Evolutionary conservation across 1,284 basidiomycete genomes (phyloP).

Genomic region (Sporisorium sorghi): DNA sequence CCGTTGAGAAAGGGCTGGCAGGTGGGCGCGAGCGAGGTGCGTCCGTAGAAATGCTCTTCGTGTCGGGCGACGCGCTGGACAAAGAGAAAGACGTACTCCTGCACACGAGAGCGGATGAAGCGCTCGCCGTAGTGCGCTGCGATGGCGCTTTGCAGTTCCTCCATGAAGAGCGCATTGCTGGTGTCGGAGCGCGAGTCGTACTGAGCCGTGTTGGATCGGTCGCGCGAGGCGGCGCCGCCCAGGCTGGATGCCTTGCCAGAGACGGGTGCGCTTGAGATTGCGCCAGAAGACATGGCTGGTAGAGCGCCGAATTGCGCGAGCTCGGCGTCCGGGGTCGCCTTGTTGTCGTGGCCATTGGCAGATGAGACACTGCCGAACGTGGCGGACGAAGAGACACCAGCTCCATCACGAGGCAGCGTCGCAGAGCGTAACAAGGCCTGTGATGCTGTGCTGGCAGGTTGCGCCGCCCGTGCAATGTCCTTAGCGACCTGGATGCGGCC

Average conservation of each 20-base stretch:
- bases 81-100: constrained; percentile 81
- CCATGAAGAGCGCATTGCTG: constrained; percentile 86
- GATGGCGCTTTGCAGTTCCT: constrained; percentile 84
- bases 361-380: constrained; percentile 31
- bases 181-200: constrained; percentile 69
- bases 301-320: constrained; percentile 44
- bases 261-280: constrained; percentile 12
- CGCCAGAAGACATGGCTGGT: constrained; percentile 5
- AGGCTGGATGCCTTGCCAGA: constrained; percentile 27
- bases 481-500: constrained; percentile 86
- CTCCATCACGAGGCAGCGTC: constrained; percentile 64
- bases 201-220: constrained; percentile 30
- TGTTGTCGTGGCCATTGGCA: constrained; percentile 15
- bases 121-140: constrained; percentile 81
- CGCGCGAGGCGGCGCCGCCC: constrained; percentile 22
- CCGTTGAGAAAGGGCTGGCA: constrained; percentile 70
- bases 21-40: constrained; percentile 77
- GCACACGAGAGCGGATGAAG: constrained; percentile 80
- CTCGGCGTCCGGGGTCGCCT: constrained; percentile 19
- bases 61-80: constrained; percentile 80
- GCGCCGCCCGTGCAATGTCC: constrained; percentile 75
- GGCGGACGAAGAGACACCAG: constrained; percentile 5
- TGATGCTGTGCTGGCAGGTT: constrained; percentile 17
- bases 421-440: constrained; percentile 23
- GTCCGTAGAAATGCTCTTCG: constrained; percentile 79